phyloP scores from a whole-genome alignment of 2,329 filamentous ascomycete genomes.

The Pseudocercospora pini-densiflorae region DNA sequence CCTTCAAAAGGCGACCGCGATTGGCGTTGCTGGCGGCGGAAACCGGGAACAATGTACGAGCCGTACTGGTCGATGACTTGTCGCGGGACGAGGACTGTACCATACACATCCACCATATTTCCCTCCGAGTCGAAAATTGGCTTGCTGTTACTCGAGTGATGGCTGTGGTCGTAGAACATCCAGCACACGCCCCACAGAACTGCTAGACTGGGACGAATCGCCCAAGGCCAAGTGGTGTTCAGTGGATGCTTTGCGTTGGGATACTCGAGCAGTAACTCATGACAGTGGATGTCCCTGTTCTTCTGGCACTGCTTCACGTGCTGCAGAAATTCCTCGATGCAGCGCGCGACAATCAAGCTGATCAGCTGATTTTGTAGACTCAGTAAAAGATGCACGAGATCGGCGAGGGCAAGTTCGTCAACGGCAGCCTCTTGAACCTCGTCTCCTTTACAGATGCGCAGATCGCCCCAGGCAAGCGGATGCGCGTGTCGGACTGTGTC shows the following conservation, averaged over 20 bases:
- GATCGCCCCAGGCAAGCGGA: not conserved
- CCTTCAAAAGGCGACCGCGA: constrained; percentile 2
- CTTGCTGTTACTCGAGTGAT: constrained; percentile 2
- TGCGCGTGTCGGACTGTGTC: not conserved
- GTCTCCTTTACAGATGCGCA: constrained; percentile 1
- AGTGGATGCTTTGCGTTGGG: constrained; percentile 38
- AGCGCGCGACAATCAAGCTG: constrained; percentile 27
- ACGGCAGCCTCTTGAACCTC: not conserved
- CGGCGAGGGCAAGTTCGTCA: constrained; percentile 2
- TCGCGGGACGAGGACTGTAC: not conserved
- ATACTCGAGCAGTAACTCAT: constrained; percentile 40
- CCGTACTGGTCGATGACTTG: not conserved
- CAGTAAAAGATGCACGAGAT: constrained; percentile 23
- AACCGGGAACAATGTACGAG: not conserved
- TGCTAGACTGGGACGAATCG: constrained; percentile 41
- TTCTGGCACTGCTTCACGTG: constrained; percentile 32
- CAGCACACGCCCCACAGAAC: constrained; percentile 46
- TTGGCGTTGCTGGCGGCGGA: constrained; percentile 2
- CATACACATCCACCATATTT: constrained; percentile 12
- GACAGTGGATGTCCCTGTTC: constrained; percentile 27
- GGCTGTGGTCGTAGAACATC: constrained; percentile 38
- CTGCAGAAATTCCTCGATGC: constrained; percentile 25
- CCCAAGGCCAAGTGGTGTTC: constrained; percentile 46
- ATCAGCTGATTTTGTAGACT: constrained; percentile 44
- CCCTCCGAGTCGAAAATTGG: not conserved